Conservation (phyloP, 164 flowering plant species). For the Aristolochia fimbriata region DNA sequence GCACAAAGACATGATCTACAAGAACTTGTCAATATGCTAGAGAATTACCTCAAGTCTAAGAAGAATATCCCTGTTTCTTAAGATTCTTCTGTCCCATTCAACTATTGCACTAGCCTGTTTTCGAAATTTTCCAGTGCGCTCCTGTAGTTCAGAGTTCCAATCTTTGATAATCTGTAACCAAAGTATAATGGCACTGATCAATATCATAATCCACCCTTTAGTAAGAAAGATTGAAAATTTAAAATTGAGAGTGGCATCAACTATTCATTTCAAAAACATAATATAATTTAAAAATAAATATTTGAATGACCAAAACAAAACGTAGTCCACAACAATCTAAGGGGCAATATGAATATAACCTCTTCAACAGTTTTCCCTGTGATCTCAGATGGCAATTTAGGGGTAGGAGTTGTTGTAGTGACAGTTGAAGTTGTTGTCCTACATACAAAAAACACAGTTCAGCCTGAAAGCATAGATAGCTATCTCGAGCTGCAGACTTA, state of each 20-base stretch:
- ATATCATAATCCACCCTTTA: background rate
- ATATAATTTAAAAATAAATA: too few species aligned
- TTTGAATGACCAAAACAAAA: too few species aligned
- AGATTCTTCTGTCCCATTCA: conserved; percentile 92
- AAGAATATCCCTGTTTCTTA: conserved; percentile 87
- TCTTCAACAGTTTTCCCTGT: conserved; percentile 94
- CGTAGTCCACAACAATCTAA: too few species aligned
- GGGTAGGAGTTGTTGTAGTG: conserved; percentile 37
- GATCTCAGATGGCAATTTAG: conserved; percentile 92
- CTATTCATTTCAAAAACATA: too few species aligned
- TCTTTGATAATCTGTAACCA: conserved; percentile 77
- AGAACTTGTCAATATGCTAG: background rate
- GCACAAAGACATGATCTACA: background rate
- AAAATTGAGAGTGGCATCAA: background rate
- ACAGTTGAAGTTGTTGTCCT: conserved; percentile 47
- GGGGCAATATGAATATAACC: conserved; percentile 24
- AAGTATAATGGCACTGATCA: background rate
- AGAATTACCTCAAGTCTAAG: conserved; percentile 78
- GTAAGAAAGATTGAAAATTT: background rate
- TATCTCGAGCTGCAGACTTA: too few species aligned
- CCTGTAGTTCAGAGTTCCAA: conserved; percentile 94
- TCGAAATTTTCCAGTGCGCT: conserved; percentile 81
- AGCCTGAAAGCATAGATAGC: too few species aligned
- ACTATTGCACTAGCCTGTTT: conserved; percentile 93
- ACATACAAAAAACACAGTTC: conserved; percentile 3